Percentiles rank a stretch among this genome's conserved stretches.
phyloP scores from a whole-genome alignment of 352 stramenopile genomes.

The Globisporangium lucens region DNA sequence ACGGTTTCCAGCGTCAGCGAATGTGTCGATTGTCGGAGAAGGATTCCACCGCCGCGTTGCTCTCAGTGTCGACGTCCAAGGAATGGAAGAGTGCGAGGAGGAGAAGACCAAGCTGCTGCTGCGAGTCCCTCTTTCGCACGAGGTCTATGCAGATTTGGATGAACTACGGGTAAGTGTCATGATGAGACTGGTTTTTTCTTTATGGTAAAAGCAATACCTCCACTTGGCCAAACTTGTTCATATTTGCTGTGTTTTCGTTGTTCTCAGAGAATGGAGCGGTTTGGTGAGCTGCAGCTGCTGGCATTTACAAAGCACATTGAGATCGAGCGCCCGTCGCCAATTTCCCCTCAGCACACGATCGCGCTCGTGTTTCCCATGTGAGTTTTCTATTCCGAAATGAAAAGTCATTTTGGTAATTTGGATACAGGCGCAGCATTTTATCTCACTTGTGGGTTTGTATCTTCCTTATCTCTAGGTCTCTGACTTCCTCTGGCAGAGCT shows the following conservation, averaged over 20 bases:
- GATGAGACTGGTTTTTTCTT: neutral
- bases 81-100: constrained; percentile 1
- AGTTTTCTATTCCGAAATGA: constrained; percentile 9
- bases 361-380: constrained; percentile 43
- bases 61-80: constrained; percentile 30
- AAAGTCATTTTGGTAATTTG: neutral
- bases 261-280: constrained; percentile 52
- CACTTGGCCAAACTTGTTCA: neutral
- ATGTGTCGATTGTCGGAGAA: constrained; percentile 28
- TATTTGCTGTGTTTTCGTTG: neutral
- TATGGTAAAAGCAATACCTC: no score
- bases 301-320: constrained; percentile 61
- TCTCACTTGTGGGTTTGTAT: neutral
- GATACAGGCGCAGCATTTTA: neutral
- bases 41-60: constrained; percentile 45
- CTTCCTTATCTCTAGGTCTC: constrained; percentile 11
- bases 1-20: neutral
- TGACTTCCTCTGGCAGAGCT: constrained; percentile 11
- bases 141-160: constrained; percentile 51
- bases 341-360: constrained; percentile 53
- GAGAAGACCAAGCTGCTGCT: constrained; percentile 24
- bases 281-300: constrained; percentile 37
- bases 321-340: constrained; percentile 50
- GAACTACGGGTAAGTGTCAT: constrained; percentile 36
- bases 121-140: constrained; percentile 34